phyloP scores from a whole-genome alignment of 306 rosid genomes.

The Inga laurina region DNA sequence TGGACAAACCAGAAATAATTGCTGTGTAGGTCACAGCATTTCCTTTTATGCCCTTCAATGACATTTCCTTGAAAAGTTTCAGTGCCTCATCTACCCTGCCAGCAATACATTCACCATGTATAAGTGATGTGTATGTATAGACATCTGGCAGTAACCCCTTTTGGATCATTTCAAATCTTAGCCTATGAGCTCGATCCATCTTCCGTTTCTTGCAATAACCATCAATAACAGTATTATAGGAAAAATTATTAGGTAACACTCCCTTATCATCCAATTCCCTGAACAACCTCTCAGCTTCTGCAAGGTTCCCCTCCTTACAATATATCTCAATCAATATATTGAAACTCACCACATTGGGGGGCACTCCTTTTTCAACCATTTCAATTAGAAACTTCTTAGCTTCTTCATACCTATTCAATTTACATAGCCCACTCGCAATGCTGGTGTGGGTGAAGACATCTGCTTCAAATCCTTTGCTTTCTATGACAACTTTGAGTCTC shows the following conservation, averaged over 20 bases:
- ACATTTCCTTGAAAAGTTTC: conserved; percentile 67
- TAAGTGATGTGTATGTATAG: conserved; percentile 73
- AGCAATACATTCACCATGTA: conserved; percentile 71
- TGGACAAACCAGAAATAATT: conserved; percentile 79
- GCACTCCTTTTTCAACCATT: conserved; percentile 70
- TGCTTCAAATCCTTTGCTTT: conserved; percentile 57
- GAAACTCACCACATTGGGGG: conserved; percentile 58
- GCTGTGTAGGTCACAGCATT: conserved; percentile 62
- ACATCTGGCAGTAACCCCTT: conserved; percentile 67
- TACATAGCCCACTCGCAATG: conserved; percentile 68
- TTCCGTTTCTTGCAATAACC: conserved; percentile 69
- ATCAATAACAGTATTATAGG: conserved; percentile 71
- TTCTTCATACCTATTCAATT: conserved; percentile 53
- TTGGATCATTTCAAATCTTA: conserved; percentile 57
- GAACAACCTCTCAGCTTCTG: conserved; percentile 60
- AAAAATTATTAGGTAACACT: conserved; percentile 53
- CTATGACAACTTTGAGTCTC: conserved; percentile 53
- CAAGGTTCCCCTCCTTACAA: conserved; percentile 85
- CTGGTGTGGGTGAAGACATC: conserved; percentile 60
- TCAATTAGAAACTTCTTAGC: conserved; percentile 60
- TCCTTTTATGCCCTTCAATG: conserved; percentile 46
- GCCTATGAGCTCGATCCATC: conserved; percentile 55
- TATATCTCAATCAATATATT: conserved; percentile 67
- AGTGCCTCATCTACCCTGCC: conserved; percentile 68
- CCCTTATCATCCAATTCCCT: conserved; percentile 65